phyloP scores from a whole-genome alignment of 257 asterid genomes.

The Osmanthus fragrans region DNA sequence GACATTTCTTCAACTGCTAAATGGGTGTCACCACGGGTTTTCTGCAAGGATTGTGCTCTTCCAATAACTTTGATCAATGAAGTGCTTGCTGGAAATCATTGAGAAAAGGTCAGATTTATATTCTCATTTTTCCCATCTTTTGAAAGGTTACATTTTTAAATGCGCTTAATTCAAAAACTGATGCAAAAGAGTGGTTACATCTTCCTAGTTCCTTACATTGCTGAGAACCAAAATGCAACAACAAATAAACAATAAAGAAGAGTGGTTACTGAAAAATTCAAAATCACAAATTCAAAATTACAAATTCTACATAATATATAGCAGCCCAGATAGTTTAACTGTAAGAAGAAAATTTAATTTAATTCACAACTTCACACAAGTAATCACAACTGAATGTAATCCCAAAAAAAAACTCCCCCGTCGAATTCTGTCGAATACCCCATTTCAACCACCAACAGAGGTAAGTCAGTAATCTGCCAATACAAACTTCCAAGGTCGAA shows the following conservation, averaged over 20 bases:
- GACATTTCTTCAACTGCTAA: slow-evolving; percentile 71
- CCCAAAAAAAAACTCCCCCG: too few species aligned
- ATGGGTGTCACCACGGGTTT: slow-evolving; percentile 57
- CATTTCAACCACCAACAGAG: too few species aligned
- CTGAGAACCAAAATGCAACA: background rate
- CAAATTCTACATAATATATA: too few species aligned
- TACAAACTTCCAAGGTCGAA: too few species aligned
- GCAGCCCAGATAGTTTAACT: background rate
- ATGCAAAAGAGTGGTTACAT: background rate
- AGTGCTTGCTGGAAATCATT: slow-evolving; percentile 33
- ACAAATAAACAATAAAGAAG: background rate
- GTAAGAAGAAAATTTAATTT: background rate
- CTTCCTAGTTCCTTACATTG: background rate
- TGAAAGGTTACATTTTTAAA: background rate
- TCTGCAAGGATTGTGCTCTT: slow-evolving; percentile 60
- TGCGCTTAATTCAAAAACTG: background rate
- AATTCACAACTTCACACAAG: too few species aligned
- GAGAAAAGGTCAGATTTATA: background rate
- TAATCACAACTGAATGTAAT: too few species aligned
- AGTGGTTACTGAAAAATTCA: background rate
- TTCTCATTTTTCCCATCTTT: background rate
- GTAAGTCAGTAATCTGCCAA: too few species aligned
- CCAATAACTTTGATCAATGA: slow-evolving; percentile 61
- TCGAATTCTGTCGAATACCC: too few species aligned
- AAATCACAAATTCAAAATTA: too few species aligned